phyloP scores from a whole-genome alignment of 768 basidiomycete genomes.

The Psilocybe cubensis region DNA sequence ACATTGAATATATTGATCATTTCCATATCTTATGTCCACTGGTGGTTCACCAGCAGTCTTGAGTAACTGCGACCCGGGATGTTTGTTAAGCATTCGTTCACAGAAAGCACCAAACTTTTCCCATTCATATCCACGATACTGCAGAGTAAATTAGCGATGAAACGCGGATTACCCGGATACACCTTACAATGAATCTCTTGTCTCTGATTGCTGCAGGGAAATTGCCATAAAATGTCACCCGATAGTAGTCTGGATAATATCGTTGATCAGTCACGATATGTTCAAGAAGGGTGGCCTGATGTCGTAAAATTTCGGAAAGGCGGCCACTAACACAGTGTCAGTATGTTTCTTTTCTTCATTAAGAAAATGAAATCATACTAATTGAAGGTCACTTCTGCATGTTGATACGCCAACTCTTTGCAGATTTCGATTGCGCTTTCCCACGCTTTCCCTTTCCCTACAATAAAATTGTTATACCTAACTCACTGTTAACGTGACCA shows the following conservation, averaged over 20 bases:
- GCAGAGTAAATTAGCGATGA: constrained; percentile 7
- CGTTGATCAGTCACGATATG: constrained; percentile 84
- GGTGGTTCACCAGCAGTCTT: constrained; percentile 76
- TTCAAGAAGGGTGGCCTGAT: constrained; percentile 87
- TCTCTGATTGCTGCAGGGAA: constrained; percentile 85
- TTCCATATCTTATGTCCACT: constrained; percentile 78
- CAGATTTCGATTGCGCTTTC: constrained; percentile 93
- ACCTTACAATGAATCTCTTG: constrained; percentile 87
- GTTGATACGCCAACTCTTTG: constrained; percentile 88
- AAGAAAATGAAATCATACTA: constrained; percentile 56
- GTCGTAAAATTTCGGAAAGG: constrained; percentile 82
- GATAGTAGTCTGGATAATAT: constrained; percentile 92
- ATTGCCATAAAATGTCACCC: constrained; percentile 91
- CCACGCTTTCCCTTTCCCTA: constrained; percentile 97
- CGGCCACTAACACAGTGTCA: constrained; percentile 55
- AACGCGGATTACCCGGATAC: neutral
- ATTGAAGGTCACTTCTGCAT: constrained; percentile 88
- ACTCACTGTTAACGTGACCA: neutral
- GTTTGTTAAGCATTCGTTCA: constrained; percentile 90
- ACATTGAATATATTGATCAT: constrained; percentile 87
- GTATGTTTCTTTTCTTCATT: constrained; percentile 6
- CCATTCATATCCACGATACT: constrained; percentile 96
- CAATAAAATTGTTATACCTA: neutral
- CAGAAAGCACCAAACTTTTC: constrained; percentile 91
- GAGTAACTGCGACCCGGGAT: constrained; percentile 81